Evolutionary conservation across 495 filamentous ascomycete species (phyloP).

Genomic region (Apodospora peruviana): DNA sequence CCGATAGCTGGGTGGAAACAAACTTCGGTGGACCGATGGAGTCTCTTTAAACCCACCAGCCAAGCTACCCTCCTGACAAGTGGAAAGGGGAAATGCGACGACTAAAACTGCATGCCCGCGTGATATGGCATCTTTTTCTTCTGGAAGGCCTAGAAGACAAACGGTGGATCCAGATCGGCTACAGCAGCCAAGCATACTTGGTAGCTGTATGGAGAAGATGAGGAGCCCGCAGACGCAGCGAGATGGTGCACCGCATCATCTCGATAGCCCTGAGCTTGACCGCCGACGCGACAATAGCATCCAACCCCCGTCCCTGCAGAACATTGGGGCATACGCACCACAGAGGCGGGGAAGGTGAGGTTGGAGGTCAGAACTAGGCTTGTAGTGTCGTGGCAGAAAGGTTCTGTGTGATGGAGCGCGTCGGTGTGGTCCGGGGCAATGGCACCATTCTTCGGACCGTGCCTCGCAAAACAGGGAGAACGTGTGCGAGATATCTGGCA

Average conservation of each 20-base stretch:
- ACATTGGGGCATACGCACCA: too few species aligned
- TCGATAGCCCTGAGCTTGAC: background rate
- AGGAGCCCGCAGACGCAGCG: background rate
- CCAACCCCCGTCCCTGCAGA: background rate
- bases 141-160: background rate
- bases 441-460: background rate
- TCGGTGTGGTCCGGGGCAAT: background rate
- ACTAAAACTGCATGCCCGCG: background rate
- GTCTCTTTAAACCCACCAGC: background rate
- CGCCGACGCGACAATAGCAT: background rate
- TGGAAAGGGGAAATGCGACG: background rate
- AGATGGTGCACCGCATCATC: background rate
- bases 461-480: background rate
- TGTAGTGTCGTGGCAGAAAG: background rate
- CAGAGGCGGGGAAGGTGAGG: too few species aligned
- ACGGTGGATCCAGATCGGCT: background rate
- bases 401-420: background rate
- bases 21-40: background rate
- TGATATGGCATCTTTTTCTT: background rate
- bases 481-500: background rate
- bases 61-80: background rate
- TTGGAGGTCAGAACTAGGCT: background rate
- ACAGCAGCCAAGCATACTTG: background rate
- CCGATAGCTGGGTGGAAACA: background rate
- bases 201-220: background rate